Base-by-base conservation (phyloP, 768 basidiomycete species). In the Fomitopsis serialis region DNA sequence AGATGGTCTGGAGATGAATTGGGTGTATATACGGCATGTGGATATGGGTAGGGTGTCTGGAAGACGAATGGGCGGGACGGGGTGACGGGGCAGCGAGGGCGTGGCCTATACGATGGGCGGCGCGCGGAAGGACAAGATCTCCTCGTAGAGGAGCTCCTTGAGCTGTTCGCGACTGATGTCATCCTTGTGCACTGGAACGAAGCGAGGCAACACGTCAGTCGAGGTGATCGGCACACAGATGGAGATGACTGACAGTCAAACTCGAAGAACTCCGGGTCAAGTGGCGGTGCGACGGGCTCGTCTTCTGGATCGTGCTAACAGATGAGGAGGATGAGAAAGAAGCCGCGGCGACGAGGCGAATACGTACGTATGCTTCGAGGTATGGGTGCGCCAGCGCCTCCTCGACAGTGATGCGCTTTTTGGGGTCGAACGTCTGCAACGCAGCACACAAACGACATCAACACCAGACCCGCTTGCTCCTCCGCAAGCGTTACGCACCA, bases 211-310 rank as follows among this genome's bases (percentile, higher is more conserved):
- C 4, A 8, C 43, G 36, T 58, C 9, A 54, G 45, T 21, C 25
- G 34, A 52, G 19, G 54, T 45, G 48, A 29, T n/a, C n/a, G n/a
- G 40, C 35, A 29, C 21, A 25, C 13, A 42, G 5, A 17, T 13
- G 44, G 19, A 2, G 8, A 53, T 50, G 3, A 79, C 88, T 72
- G 59, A 91, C 89, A 72, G 69, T 99, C 97, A 67, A 98, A 98
- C 65, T 96, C 93, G 70, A 99, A 99, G 77, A 98, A 99, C 60
- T 89, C 87, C 3, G 93, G 88, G 59, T 92, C 90, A 45, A 99
- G 84, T n/a, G 96, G 95, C 4, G 93, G 89, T 0, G 95, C 95
- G 22, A 87, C 82, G 0, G 97, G 97, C 70, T 99, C 97, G 63
- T 99, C 97, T 47, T 96, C 92, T 1, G 95, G 92, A 65, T 97